These are phyloP conservation scores for Schwanniomyces polymorphus DNA, from an alignment of 805 yeast species.

Conservation along the genomic window DNA sequence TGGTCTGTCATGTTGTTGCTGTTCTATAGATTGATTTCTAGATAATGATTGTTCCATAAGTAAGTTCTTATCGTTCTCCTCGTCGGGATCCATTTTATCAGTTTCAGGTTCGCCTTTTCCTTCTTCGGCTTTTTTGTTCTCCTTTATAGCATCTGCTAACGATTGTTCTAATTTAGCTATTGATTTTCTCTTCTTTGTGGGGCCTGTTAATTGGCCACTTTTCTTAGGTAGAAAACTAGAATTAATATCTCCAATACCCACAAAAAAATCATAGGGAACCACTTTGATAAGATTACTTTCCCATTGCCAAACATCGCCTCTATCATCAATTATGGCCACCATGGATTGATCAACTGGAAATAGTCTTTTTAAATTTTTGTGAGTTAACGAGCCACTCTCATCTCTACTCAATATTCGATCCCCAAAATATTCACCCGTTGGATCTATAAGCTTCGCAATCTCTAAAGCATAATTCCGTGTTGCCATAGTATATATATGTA, in stretches of 20 bases:
- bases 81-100: slow-evolving; percentile 49
- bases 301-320: slow-evolving; percentile 99
- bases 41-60: slow-evolving; percentile 59
- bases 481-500: slow-evolving; percentile 98
- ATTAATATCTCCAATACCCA: slow-evolving; percentile 96
- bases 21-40: slow-evolving; percentile 70
- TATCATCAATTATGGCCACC: slow-evolving; percentile 95
- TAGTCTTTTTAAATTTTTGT: slow-evolving; percentile 80
- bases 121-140: neutral
- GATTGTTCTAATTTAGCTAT: slow-evolving; percentile 50
- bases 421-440: slow-evolving; percentile 81
- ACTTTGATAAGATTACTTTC: slow-evolving; percentile 87
- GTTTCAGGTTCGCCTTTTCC: slow-evolving; percentile 26
- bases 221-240: slow-evolving; percentile 88
- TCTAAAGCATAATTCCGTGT: slow-evolving; percentile 90
- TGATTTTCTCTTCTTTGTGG: slow-evolving; percentile 59
- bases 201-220: slow-evolving; percentile 54
- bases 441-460: slow-evolving; percentile 89
- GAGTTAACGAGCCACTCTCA: slow-evolving; percentile 90
- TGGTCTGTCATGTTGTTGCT: slow-evolving; percentile 80
- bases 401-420: slow-evolving; percentile 91
- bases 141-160: neutral
- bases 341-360: slow-evolving; percentile 95
- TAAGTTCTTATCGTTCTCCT: slow-evolving; percentile 51
- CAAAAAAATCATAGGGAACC: slow-evolving; percentile 92